Evolutionary conservation across 306 rosid genomes (phyloP).

Genomic region (Ormosia emarginata): DNA sequence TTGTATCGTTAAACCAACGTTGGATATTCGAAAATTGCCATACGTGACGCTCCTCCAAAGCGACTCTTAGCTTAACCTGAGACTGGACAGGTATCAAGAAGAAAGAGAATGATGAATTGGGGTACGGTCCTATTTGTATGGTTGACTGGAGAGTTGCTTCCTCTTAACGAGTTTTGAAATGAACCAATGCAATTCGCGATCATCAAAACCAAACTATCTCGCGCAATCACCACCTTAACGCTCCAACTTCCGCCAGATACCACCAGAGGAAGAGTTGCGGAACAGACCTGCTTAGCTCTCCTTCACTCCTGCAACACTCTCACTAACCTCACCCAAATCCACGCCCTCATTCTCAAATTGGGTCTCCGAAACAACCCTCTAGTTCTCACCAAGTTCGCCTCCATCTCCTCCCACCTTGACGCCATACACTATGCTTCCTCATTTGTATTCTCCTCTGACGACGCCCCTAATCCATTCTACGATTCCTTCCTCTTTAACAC

Average conservation of each 20-base stretch:
- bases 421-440: conserved; percentile 59
- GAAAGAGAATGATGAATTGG: not conserved
- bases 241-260: conserved; percentile 27
- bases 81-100: no score
- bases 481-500: conserved; percentile 79
- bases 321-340: conserved; percentile 53
- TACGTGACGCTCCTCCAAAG: not conserved
- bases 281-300: conserved; percentile 63
- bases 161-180: not conserved
- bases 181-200: conserved; percentile 32
- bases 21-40: no score
- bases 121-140: not conserved
- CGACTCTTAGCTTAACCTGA: no score
- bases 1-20: no score
- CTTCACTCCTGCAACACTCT: conserved; percentile 49
- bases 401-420: conserved; percentile 51
- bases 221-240: conserved; percentile 6
- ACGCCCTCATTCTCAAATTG: conserved; percentile 50
- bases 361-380: conserved; percentile 72
- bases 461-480: conserved; percentile 35
- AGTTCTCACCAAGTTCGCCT: conserved; percentile 81
- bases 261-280: conserved; percentile 46
- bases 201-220: conserved; percentile 21
- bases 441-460: conserved; percentile 46
- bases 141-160: not conserved